These are phyloP conservation scores for Apiotrichum gracile DNA, from an alignment of 1,284 basidiomycete genomes.

Conservation along the genomic window DNA sequence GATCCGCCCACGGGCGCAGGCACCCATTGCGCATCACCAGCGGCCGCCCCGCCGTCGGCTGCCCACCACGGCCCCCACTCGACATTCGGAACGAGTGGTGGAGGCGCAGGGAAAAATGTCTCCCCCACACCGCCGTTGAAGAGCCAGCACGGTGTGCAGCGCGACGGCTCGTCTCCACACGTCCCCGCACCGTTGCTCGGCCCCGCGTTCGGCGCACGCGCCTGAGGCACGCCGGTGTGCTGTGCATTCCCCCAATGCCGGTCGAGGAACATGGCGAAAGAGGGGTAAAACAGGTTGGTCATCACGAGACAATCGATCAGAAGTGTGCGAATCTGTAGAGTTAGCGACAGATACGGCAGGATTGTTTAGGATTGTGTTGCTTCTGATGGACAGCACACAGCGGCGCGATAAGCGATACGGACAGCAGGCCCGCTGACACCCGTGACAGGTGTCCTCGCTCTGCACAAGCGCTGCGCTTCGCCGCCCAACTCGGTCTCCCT, in stretches of 20 bases:
- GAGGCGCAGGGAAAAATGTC: constrained; percentile 29
- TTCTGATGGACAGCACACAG: no score
- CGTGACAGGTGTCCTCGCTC: not conserved
- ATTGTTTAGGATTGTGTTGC: not conserved
- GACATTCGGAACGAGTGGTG: constrained; percentile 37
- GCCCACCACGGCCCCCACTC: constrained; percentile 39
- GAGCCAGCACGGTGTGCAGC: not conserved
- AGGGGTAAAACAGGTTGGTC: constrained; percentile 89
- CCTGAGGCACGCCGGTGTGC: not conserved
- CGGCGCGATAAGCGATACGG: no score
- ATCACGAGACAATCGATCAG: constrained; percentile 91
- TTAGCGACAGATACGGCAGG: not conserved
- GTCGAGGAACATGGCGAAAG: constrained; percentile 71
- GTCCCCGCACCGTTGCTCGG: not conserved
- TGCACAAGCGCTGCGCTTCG: not conserved
- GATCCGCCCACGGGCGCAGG: not conserved
- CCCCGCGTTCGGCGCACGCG: constrained; percentile 1
- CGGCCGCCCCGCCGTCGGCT: constrained; percentile 8
- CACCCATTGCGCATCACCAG: constrained; percentile 12
- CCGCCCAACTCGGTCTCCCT: not conserved
- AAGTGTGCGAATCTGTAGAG: constrained; percentile 75
- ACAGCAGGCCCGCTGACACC: no score
- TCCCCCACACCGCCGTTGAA: constrained; percentile 5
- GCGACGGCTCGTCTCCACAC: not conserved
- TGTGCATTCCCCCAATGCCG: constrained; percentile 18